Evolutionary conservation across 139 green algal species (phyloP), one percentile per base, ranked within the genome.

Genomic region (Chlorella ohadii): DNA sequence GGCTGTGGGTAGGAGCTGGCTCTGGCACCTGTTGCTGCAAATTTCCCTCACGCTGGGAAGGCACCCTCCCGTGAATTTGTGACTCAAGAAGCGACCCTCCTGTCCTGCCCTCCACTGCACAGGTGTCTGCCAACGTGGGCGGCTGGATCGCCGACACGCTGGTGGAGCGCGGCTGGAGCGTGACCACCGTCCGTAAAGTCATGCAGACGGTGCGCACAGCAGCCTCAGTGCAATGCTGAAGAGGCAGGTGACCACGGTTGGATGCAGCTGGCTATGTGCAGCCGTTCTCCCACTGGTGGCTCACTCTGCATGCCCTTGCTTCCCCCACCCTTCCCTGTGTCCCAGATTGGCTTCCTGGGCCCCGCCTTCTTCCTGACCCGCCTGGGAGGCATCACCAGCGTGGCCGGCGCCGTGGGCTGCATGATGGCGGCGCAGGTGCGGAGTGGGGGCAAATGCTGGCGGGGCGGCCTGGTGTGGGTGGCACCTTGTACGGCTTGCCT

Each of bases 361-460:
- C 97, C 97, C 1, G 97, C 97, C 9, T 89, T 99, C 78, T 99
- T 96, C 92, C 91, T 99, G 25, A 94, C 93, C 17, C 94, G 96
- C 88, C 90, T 99, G 59, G 78, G 88, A 47, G 74, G 71, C 25
- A 92, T 98, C 20, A 87, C 84, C 28, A 94, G 82, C 11, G 85
- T 92, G 7, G 33, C 72, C 12, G 89, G 78, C 9, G 96, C 96
- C 22, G 96, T 98, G n/a, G 65, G 79, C 0, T 98, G 96, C 92
- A 99, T 99, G 96, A 97, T 98, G 93, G 94, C 90, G 34, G 85
- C 90, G 0, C 95, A 97, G 79, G 51, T 59, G 51, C 51, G 51
- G 51, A 2, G 12, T 23, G 12, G 51, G 96, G 96, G 20, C n/a
- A n/a, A n/a, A 87, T 95, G n/a, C 97, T 98, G 74, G 96, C 97